Conservation (phyloP, 2,329 filamentous ascomycete genomes). For the Apiospora sp. region DNA sequence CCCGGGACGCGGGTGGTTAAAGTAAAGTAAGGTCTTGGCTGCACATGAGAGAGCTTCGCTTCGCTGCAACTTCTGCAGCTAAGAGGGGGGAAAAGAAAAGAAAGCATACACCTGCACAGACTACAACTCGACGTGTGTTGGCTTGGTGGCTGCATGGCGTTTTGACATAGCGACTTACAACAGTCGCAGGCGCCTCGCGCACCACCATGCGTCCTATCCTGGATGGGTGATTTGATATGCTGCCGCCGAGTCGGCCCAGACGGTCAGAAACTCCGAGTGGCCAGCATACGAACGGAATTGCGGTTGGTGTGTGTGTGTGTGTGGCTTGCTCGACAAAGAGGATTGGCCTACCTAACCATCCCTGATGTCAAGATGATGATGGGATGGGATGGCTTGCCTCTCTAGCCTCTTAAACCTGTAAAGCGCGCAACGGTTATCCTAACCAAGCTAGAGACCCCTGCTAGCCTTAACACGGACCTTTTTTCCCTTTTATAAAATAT, state of each 20-base stretch:
- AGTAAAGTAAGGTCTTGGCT: not conserved
- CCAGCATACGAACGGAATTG: not conserved
- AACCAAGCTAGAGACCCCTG: too few species aligned
- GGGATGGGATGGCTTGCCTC: constrained; percentile 3
- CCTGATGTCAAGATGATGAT: constrained; percentile 11
- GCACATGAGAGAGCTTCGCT: not conserved
- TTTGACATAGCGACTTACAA: not conserved
- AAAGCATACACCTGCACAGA: not conserved
- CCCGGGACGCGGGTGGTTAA: not conserved
- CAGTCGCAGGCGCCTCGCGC: not conserved
- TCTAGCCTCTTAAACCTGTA: too few species aligned
- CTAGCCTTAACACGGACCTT: too few species aligned
- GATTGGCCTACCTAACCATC: not conserved
- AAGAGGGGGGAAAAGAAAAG: not conserved
- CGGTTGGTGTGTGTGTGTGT: not conserved
- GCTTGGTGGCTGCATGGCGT: not conserved
- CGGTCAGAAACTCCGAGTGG: not conserved
- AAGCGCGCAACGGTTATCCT: too few species aligned
- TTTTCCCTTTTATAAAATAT: too few species aligned
- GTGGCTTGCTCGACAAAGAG: not conserved
- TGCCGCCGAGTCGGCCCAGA: constrained; percentile 4
- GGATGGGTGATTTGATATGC: not conserved
- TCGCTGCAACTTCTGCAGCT: not conserved
- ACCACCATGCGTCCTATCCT: not conserved
- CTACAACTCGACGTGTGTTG: not conserved